A percentile compares a stretch with the other conserved stretches of the same genome.
Conservation (phyloP, 345 rosid genomes). For the Rhodomyrtus tomentosa region DNA sequence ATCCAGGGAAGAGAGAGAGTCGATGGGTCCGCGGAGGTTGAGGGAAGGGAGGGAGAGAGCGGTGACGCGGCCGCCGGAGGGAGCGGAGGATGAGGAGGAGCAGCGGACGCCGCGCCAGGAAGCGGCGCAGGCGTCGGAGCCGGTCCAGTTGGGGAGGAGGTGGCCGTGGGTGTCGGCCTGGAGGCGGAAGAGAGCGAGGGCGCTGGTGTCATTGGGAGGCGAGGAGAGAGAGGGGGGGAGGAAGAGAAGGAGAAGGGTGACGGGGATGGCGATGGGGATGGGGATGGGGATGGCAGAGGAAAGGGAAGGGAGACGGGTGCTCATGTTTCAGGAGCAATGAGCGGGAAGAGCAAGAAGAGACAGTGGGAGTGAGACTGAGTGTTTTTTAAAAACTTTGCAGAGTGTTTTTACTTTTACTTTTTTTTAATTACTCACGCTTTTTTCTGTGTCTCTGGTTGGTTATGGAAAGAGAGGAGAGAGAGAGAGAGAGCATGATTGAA, state of each 20-base stretch:
- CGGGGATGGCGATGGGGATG: not conserved
- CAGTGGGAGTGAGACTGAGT: not conserved
- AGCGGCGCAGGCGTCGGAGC: constrained; percentile 48
- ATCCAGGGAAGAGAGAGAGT: constrained; percentile 50
- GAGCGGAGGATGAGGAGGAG: constrained; percentile 30
- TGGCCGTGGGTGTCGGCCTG: constrained; percentile 71
- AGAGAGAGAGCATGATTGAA: not conserved
- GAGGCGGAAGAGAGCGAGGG: constrained; percentile 75
- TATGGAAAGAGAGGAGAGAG: not conserved
- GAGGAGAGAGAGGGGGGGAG: not conserved
- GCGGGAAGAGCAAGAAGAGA: constrained; percentile 30
- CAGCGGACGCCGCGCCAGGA: constrained; percentile 75
- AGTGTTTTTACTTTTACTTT: not conserved
- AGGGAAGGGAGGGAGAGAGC: constrained; percentile 57
- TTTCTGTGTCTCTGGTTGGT: not conserved
- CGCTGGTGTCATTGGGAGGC: constrained; percentile 48
- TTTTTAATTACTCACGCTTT: not conserved
- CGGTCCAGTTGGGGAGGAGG: constrained; percentile 79
- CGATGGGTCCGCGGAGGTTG: constrained; percentile 70
- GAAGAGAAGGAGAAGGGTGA: not conserved
- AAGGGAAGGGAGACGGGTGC: not conserved
- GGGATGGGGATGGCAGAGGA: not conserved
- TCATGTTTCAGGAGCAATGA: constrained; percentile 16
- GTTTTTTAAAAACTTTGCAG: not conserved
- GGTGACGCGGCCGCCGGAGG: constrained; percentile 37